These are phyloP conservation scores for Byssothecium circinans DNA, from an alignment of 2,329 filamentous ascomycete species.

Conservation along the genomic window DNA sequence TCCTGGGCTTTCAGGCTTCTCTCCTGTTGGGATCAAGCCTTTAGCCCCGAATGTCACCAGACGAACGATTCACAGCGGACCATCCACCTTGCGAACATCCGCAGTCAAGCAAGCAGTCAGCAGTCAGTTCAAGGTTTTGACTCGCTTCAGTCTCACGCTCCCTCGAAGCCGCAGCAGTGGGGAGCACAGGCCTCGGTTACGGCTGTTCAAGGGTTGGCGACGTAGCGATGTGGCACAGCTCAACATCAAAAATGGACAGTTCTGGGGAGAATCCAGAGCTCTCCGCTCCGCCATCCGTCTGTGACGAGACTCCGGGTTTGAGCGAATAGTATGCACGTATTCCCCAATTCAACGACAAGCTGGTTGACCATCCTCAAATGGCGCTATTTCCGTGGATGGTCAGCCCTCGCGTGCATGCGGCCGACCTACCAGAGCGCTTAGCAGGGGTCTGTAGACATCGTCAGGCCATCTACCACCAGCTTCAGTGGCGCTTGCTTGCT, in stretches of 20 bases:
- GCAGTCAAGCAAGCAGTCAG: not conserved
- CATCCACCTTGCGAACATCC: too few relatives aligned
- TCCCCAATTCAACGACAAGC: constrained; percentile 1
- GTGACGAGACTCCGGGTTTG: constrained; percentile 14
- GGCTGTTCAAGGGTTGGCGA: not conserved
- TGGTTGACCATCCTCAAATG: not conserved
- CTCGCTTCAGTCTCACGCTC: not conserved
- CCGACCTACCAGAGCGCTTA: constrained; percentile 15
- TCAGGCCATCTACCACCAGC: constrained; percentile 16
- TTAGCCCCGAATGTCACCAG: too few relatives aligned
- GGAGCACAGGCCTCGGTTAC: not conserved
- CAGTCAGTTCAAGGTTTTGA: not conserved
- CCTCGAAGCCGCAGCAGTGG: not conserved
- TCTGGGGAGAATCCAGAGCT: not conserved
- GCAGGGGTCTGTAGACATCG: constrained; percentile 6
- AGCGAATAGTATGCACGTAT: constrained; percentile 13
- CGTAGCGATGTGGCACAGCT: not conserved
- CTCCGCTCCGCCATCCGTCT: constrained; percentile 6
- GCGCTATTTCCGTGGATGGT: constrained; percentile 3
- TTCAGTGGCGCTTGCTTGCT: constrained; percentile 13
- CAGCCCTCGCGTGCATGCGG: not conserved
- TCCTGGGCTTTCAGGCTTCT: too few relatives aligned
- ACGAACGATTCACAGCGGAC: too few relatives aligned
- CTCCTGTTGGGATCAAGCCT: too few relatives aligned
- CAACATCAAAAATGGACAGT: not conserved